A percentile compares a stretch with the other conserved stretches of the same genome.
Evolutionary conservation across 2,329 filamentous ascomycete genomes (phyloP).

Genomic region (Mycosphaerelloides madeirae): DNA sequence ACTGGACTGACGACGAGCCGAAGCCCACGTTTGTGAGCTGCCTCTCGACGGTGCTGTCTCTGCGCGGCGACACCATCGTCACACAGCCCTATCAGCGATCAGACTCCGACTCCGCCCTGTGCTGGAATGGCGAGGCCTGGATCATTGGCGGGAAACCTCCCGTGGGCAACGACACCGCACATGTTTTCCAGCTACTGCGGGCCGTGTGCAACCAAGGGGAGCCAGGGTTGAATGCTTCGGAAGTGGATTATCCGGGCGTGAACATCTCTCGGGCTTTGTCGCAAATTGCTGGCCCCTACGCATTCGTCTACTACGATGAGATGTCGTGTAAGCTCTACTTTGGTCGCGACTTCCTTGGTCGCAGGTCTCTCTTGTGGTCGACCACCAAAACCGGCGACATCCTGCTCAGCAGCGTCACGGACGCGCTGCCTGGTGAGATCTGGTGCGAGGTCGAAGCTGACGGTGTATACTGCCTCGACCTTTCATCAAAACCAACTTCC

Average conservation of each 20-base stretch:
- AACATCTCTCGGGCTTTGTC: slow-evolving; percentile 15
- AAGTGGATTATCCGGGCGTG: neutral
- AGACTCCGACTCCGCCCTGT: slow-evolving; percentile 61
- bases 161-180: slow-evolving; percentile 72
- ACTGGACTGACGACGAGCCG: slow-evolving; percentile 1
- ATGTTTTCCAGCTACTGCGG: slow-evolving; percentile 58
- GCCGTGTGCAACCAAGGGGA: slow-evolving; percentile 1
- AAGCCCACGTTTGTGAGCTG: slow-evolving; percentile 49
- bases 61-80: slow-evolving; percentile 70
- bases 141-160: slow-evolving; percentile 57
- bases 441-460: slow-evolving; percentile 84
- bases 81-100: slow-evolving; percentile 66
- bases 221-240: slow-evolving; percentile 1
- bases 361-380: slow-evolving; percentile 68
- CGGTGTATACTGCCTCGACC: slow-evolving; percentile 67
- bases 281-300: slow-evolving; percentile 65
- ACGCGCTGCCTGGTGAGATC: slow-evolving; percentile 41
- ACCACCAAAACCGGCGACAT: slow-evolving; percentile 50
- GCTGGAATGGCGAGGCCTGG: slow-evolving; percentile 99
- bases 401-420: slow-evolving; percentile 67
- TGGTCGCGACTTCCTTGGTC: slow-evolving; percentile 79
- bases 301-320: slow-evolving; percentile 77
- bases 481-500: slow-evolving; percentile 32
- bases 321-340: slow-evolving; percentile 63
- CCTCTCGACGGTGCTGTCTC: slow-evolving; percentile 79